Conservation (phyloP, 805 yeast genomes). For the Wickerhamomyces queroliae region DNA sequence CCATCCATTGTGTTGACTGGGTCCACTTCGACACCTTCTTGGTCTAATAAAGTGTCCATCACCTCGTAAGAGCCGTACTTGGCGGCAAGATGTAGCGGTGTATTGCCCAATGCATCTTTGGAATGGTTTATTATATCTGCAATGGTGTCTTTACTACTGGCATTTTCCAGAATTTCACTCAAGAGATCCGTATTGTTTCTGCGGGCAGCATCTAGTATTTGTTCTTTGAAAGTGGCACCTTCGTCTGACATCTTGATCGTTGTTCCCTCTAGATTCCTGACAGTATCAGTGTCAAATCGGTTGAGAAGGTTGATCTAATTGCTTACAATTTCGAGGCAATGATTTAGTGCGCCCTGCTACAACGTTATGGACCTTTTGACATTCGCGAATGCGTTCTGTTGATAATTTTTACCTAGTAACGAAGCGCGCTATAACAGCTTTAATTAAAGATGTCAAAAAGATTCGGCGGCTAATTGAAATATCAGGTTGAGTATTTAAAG, state of each 20-base stretch:
- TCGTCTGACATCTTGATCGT: conserved; percentile 22
- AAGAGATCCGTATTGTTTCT: conserved; percentile 81
- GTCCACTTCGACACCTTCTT: conserved; percentile 88
- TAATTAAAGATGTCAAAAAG: too few species aligned
- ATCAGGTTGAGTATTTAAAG: too few species aligned
- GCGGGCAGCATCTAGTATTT: conserved; percentile 80
- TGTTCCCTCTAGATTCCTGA: background rate
- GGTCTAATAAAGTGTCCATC: conserved; percentile 74
- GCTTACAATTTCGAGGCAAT: too few species aligned
- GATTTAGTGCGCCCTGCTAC: too few species aligned
- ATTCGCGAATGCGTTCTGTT: too few species aligned
- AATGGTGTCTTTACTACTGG: conserved; percentile 23
- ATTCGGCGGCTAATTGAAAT: too few species aligned
- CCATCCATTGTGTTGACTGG: conserved; percentile 67
- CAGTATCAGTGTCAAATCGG: too few species aligned
- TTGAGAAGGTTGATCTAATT: too few species aligned
- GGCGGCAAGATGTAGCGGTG: conserved; percentile 79
- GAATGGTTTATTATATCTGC: conserved; percentile 60
- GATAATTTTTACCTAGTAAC: background rate
- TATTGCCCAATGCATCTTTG: conserved; percentile 71
- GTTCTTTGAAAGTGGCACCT: conserved; percentile 78
- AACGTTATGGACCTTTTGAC: too few species aligned
- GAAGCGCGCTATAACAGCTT: too few species aligned
- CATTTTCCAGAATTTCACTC: conserved; percentile 43
- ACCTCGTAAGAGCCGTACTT: conserved; percentile 81